These are phyloP conservation scores for Penicillium psychrofluorescens DNA, from an alignment of 495 filamentous ascomycete species.

Conservation along the genomic window DNA sequence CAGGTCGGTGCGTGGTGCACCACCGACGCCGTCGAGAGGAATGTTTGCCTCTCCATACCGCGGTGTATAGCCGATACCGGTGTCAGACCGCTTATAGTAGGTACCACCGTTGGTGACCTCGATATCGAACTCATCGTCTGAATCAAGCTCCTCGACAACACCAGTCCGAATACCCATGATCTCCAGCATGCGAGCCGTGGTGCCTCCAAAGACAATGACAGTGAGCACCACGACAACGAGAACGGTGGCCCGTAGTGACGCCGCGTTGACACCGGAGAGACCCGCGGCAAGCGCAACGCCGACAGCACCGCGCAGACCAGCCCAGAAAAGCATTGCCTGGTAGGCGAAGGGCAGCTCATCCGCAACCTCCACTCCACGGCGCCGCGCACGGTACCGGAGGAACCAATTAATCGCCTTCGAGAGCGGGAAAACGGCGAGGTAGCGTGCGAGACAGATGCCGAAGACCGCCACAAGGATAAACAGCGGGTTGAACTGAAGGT, in stretches of 20 bases:
- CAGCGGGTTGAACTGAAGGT: constrained; percentile 87
- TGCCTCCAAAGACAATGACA: constrained; percentile 97
- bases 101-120: constrained; percentile 70
- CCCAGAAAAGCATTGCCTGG: constrained; percentile 98
- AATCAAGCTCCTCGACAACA: constrained; percentile 92
- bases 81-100: constrained; percentile 68
- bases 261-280: constrained; percentile 66
- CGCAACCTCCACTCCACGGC: constrained; percentile 67
- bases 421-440: constrained; percentile 89
- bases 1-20: constrained; percentile 19
- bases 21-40: constrained; percentile 44
- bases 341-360: constrained; percentile 91
- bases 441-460: constrained; percentile 86
- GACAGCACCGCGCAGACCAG: constrained; percentile 89
- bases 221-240: constrained; percentile 95
- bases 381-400: constrained; percentile 79
- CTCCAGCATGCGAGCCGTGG: constrained; percentile 96
- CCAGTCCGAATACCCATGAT: constrained; percentile 91
- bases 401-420: constrained; percentile 89
- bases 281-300: constrained; percentile 94
- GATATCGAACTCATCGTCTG: constrained; percentile 97
- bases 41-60: constrained; percentile 49
- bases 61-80: constrained; percentile 69
- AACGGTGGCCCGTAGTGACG: constrained; percentile 79
- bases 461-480: constrained; percentile 88